Base-by-base conservation (phyloP, 139 green algal genomes). In the Chlorella vulgaris region DNA sequence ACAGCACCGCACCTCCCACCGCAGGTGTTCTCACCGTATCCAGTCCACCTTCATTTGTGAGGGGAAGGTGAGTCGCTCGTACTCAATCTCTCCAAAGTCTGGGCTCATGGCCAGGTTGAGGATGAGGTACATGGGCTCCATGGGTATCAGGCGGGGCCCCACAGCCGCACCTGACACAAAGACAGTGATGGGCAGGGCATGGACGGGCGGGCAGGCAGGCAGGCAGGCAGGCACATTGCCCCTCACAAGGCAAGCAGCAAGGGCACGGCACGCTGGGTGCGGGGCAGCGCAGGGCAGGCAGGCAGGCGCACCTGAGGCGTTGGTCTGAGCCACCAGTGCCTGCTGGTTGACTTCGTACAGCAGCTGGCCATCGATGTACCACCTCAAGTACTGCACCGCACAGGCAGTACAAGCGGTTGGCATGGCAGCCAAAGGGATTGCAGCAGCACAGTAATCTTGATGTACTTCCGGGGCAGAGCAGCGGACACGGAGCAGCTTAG, bases 91-190 rank as follows among this genome's bases (percentile, higher is more conserved):
- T 2, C 69, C 69, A 51, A 89, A 86, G 24, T 82, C 75, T 42
- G 86, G 43, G 8, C 71, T 82, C 84, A 92, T 92, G 21, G 84
- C 88, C 31, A 92, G 55, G 61, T 91, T 91, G 22, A 92, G 73
- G 73, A 91, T 89, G 33, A 92, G 74, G 81, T 92, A 92, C 60
- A 76, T 76, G 22, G 84, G 69, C 55, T 91, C 86, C 28, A 88
- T 0, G 5, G 88, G 86, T 15, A 91, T 91, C 4, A 90, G 70
- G 24, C 86, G 87, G 6, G 82, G 40, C 18, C 69, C 78, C 8
- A 78, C 50, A 1, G 5, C 29, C 2, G 71, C 50, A 1, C 50
- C 71, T 78, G 71, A n/a, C n/a, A n/a, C n/a, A n/a, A n/a, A n/a
- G n/a, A n/a, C n/a, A n/a, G n/a, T n/a, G n/a, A n/a, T n/a, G n/a